Evolutionary conservation across 805 yeast genomes (phyloP).

Genomic region (Metschnikowia gruessii): DNA sequence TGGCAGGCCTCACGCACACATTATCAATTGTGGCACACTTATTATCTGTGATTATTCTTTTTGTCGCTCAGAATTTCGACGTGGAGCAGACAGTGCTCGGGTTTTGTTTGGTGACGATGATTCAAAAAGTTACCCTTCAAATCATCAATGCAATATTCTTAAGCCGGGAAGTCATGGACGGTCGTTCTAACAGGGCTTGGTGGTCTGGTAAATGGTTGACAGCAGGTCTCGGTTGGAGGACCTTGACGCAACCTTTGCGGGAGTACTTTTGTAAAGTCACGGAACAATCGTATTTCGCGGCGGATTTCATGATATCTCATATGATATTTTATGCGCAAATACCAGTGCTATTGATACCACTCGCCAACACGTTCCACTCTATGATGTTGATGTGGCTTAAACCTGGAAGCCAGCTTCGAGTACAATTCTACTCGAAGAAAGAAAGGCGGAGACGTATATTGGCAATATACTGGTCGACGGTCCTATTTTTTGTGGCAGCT

Average conservation of each 20-base stretch:
- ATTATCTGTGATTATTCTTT: constrained; percentile 52
- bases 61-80: constrained; percentile 68
- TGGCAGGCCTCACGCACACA: constrained; percentile 41
- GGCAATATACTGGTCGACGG: constrained; percentile 6
- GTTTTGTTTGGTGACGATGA: constrained; percentile 48
- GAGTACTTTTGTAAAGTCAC: constrained; percentile 61
- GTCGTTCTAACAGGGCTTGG: constrained; percentile 56
- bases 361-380: constrained; percentile 64
- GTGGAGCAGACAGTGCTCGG: constrained; percentile 60
- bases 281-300: constrained; percentile 67
- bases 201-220: constrained; percentile 70
- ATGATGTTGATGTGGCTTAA: constrained; percentile 65
- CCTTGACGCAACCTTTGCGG: constrained; percentile 60
- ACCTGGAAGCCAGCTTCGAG: constrained; percentile 51
- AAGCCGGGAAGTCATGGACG: constrained; percentile 61
- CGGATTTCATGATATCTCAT: constrained; percentile 61
- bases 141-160: constrained; percentile 47
- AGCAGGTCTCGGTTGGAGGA: constrained; percentile 59
- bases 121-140: constrained; percentile 60
- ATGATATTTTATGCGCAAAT: constrained; percentile 53
- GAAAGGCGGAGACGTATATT: constrained; percentile 26
- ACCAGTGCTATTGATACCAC: constrained; percentile 62
- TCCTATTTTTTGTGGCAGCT: constrained; percentile 3
- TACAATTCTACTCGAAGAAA: constrained; percentile 43
- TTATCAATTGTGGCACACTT: constrained; percentile 44